Evolutionary conservation across 164 flowering plant genomes (phyloP).

Genomic region (Dillenia suffruticosa): DNA sequence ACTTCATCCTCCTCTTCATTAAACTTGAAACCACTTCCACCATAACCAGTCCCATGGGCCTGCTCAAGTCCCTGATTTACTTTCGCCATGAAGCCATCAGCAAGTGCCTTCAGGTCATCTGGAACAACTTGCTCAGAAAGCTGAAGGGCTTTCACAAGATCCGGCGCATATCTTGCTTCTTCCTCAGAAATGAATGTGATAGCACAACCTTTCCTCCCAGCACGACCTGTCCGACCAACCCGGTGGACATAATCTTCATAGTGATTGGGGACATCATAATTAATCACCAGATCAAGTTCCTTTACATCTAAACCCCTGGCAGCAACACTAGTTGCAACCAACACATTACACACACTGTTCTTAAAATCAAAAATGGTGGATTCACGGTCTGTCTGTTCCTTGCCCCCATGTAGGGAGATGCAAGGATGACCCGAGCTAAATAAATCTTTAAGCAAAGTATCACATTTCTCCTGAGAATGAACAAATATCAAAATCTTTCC

Average conservation of each 20-base stretch:
- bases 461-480: slow-evolving; percentile 89
- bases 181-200: slow-evolving; percentile 88
- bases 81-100: slow-evolving; percentile 88
- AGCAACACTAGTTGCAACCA: slow-evolving; percentile 93
- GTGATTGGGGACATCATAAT: slow-evolving; percentile 89
- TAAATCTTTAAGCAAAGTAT: slow-evolving; percentile 73
- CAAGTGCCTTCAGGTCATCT: slow-evolving; percentile 82
- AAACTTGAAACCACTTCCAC: slow-evolving; percentile 96
- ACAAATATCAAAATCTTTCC: slow-evolving; percentile 94
- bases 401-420: slow-evolving; percentile 95
- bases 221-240: slow-evolving; percentile 94
- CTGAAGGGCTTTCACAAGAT: slow-evolving; percentile 91
- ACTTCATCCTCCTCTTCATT: slow-evolving; percentile 98
- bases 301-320: slow-evolving; percentile 98
- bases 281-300: slow-evolving; percentile 89
- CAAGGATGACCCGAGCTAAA: slow-evolving; percentile 78
- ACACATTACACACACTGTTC: slow-evolving; percentile 78
- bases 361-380: slow-evolving; percentile 91
- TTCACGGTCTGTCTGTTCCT: slow-evolving; percentile 95
- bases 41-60: slow-evolving; percentile 96
- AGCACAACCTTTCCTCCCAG: slow-evolving; percentile 93
- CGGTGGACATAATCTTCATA: slow-evolving; percentile 99
- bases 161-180: slow-evolving; percentile 86
- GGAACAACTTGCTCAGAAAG: slow-evolving; percentile 93
- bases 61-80: slow-evolving; percentile 91